Conservation (phyloP, 2,329 filamentous ascomycete species). For the Penicillium sp. region DNA sequence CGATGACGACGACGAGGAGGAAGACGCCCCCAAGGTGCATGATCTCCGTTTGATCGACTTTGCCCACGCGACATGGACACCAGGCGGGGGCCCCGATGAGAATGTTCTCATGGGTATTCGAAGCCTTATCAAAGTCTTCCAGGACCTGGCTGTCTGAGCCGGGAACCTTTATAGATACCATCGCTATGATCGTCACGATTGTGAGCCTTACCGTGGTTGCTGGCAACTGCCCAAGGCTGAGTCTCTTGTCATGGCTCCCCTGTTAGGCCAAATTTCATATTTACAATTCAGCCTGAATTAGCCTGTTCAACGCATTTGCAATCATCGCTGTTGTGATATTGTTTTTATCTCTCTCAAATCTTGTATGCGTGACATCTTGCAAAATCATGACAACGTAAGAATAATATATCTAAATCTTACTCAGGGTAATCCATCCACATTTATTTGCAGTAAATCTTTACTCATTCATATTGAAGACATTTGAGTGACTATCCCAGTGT, state of each 20-base stretch:
- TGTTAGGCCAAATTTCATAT: background rate
- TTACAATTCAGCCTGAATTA: slow-evolving; percentile 3
- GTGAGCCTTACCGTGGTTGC: slow-evolving; percentile 31
- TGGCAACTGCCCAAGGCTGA: slow-evolving; percentile 30
- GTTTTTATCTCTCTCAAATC: too few relatives aligned
- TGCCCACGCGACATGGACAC: slow-evolving; percentile 85
- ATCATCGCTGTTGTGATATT: background rate
- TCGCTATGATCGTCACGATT: background rate
- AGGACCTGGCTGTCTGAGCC: slow-evolving; percentile 59
- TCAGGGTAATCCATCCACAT: too few relatives aligned
- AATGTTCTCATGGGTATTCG: slow-evolving; percentile 78
- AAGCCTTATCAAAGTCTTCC: slow-evolving; percentile 73
- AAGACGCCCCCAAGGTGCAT: slow-evolving; percentile 69
- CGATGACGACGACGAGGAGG: slow-evolving; percentile 59
- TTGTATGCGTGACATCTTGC: too few relatives aligned
- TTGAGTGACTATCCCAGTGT: background rate
- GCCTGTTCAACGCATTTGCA: slow-evolving; percentile 13
- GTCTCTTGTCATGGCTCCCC: background rate
- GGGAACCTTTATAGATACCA: slow-evolving; percentile 12
- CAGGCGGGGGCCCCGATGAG: slow-evolving; percentile 82
- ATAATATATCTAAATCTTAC: too few relatives aligned
- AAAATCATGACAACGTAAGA: too few relatives aligned
- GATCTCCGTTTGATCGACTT: slow-evolving; percentile 93
- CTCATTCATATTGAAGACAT: too few relatives aligned
- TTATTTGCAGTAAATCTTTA: too few relatives aligned